A percentile compares a stretch with the other conserved stretches of the same genome.
Evolutionary conservation across 2,329 filamentous ascomycete genomes (phyloP).

Genomic region (Alternaria dauci): DNA sequence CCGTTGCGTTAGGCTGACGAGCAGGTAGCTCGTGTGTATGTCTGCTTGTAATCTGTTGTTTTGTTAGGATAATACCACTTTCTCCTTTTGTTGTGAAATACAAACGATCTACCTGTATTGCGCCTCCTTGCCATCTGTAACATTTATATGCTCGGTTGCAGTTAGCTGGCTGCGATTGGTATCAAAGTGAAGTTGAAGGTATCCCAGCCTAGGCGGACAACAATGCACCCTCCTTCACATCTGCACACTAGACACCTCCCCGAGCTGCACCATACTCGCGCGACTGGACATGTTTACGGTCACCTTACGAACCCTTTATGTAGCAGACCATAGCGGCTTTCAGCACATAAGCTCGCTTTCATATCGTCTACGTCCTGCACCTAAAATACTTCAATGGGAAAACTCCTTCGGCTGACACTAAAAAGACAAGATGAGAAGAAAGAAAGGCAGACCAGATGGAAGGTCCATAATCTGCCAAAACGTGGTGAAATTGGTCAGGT

Average conservation of each 20-base stretch:
- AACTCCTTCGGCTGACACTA: too few species aligned
- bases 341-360: not conserved
- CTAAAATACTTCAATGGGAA: not conserved
- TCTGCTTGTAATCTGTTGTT: conserved; percentile 26
- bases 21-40: conserved; percentile 13
- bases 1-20: conserved; percentile 3
- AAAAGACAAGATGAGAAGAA: too few species aligned
- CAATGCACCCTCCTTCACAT: not conserved
- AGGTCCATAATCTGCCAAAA: too few species aligned
- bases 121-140: not conserved
- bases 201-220: not conserved
- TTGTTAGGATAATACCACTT: conserved; percentile 29
- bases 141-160: not conserved
- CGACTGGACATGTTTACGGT: not conserved
- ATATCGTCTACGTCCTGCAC: not conserved
- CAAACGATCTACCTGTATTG: not conserved
- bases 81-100: conserved; percentile 15
- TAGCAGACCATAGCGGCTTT: not conserved
- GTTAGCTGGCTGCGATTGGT: not conserved
- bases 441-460: too few species aligned
- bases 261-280: not conserved
- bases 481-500: too few species aligned
- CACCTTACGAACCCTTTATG: not conserved
- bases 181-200: not conserved
- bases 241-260: not conserved